Conservation (phyloP, 2,329 filamentous ascomycete species). For the Apiospora rasikravindrae region DNA sequence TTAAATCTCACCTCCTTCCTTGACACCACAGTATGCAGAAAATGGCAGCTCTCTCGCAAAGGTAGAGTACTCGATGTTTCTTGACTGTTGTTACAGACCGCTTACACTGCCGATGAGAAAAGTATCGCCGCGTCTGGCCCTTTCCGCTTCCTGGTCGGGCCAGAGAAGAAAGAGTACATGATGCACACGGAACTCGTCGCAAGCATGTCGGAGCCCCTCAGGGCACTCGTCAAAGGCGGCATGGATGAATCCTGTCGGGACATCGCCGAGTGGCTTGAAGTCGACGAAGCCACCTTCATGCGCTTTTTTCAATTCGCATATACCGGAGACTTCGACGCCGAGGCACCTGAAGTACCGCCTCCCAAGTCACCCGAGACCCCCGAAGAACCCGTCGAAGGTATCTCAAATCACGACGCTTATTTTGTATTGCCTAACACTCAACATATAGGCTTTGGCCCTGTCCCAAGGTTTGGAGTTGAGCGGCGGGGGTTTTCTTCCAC, state of each 20-base stretch:
- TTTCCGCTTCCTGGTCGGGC: constrained; percentile 52
- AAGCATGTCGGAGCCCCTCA: constrained; percentile 48
- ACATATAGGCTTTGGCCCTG: no score
- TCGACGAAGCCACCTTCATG: constrained; percentile 53
- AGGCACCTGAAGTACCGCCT: constrained; percentile 24
- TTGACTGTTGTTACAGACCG: not conserved
- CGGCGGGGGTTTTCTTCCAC: no score
- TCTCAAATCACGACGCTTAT: not conserved
- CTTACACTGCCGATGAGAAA: not conserved
- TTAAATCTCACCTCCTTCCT: not conserved
- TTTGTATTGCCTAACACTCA: not conserved
- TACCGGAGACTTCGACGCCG: constrained; percentile 49
- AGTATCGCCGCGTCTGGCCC: constrained; percentile 46
- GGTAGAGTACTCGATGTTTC: not conserved
- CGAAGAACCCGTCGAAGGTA: not conserved
- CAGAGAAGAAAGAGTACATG: constrained; percentile 49
- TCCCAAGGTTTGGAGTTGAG: no score
- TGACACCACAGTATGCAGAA: not conserved
- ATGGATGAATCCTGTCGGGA: constrained; percentile 49
- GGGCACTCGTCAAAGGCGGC: constrained; percentile 49
- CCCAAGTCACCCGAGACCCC: not conserved
- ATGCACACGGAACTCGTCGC: constrained; percentile 51
- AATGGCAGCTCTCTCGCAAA: not conserved
- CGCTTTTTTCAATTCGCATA: constrained; percentile 56
- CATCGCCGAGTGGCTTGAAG: constrained; percentile 47